Conservation (phyloP, 1,139 yeast species). For the Candida smagusa region DNA sequence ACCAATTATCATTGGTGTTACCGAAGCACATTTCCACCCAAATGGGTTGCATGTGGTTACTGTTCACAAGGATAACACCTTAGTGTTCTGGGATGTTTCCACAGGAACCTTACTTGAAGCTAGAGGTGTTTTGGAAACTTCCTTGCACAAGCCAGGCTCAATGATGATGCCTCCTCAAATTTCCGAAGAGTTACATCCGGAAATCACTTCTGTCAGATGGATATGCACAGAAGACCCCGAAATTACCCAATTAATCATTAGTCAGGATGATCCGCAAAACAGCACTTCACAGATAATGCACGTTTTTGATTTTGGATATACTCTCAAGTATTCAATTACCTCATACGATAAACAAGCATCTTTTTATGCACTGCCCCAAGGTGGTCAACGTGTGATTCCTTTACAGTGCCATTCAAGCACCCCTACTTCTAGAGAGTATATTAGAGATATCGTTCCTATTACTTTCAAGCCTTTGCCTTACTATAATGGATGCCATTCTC, state of each 20-base stretch:
- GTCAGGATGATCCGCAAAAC: conserved; percentile 57
- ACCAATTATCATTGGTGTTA: conserved; percentile 48
- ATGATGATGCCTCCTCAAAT: conserved; percentile 17
- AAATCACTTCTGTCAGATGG: conserved; percentile 58
- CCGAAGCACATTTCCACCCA: conserved; percentile 82
- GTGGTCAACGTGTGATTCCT: conserved; percentile 35
- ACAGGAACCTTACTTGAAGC: conserved; percentile 74
- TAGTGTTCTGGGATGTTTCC: conserved; percentile 90
- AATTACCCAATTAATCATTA: conserved; percentile 65
- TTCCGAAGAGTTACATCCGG: conserved; percentile 16
- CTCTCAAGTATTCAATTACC: conserved; percentile 75
- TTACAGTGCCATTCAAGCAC: conserved; percentile 15
- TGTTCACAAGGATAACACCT: conserved; percentile 73
- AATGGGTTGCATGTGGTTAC: conserved; percentile 84
- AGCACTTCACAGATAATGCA: conserved; percentile 54
- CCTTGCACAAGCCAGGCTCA: conserved; percentile 55
- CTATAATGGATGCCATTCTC: conserved; percentile 70
- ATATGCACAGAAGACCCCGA: conserved; percentile 79
- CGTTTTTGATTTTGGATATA: conserved; percentile 73
- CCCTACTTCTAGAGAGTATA: conserved; percentile 19
- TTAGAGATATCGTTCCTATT: conserved; percentile 30
- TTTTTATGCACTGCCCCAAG: conserved; percentile 65
- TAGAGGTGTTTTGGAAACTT: conserved; percentile 63
- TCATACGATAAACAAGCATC: conserved; percentile 80
- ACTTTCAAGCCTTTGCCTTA: conserved; percentile 48